Percentiles rank a stretch among this genome's conserved stretches.
Evolutionary conservation across 768 basidiomycete species (phyloP).

Genomic region (Pilatotrama ljubarskyi): DNA sequence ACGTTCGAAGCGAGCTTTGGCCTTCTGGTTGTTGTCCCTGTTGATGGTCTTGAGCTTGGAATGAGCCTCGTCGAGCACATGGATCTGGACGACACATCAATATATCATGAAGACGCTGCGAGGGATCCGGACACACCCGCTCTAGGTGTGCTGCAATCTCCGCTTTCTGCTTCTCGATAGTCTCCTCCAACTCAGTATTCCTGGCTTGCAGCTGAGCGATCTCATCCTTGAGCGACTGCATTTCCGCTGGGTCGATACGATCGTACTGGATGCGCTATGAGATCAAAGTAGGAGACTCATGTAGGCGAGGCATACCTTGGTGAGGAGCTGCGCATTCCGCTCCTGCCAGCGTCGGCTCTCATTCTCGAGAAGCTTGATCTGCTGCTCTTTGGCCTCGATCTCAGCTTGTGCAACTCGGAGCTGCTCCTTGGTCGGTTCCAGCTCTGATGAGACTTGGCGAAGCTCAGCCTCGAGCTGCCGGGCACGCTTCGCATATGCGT

Average conservation of each 20-base stretch:
- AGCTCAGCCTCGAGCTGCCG: constrained; percentile 67
- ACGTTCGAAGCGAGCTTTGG: constrained; percentile 22
- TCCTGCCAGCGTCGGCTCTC: constrained; percentile 85
- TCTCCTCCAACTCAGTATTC: constrained; percentile 26
- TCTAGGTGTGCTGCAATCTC: constrained; percentile 15
- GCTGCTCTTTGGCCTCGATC: constrained; percentile 65
- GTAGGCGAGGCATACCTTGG: constrained; percentile 53
- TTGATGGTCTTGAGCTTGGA: constrained; percentile 19
- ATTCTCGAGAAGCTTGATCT: constrained; percentile 68
- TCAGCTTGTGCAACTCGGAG: constrained; percentile 68
- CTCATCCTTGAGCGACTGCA: constrained; percentile 77
- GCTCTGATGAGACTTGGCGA: constrained; percentile 54
- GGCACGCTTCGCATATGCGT: constrained; percentile 66
- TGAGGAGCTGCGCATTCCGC: constrained; percentile 75
- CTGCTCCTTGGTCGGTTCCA: constrained; percentile 77
- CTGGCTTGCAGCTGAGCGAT: constrained; percentile 44
- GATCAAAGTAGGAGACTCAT: neutral
- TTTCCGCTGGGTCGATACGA: constrained; percentile 83
- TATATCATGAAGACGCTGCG: neutral
- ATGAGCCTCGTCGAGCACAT: constrained; percentile 13
- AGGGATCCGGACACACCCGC: constrained; percentile 18
- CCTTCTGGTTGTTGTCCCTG: constrained; percentile 30
- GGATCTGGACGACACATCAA: constrained; percentile 4
- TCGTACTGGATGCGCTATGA: constrained; percentile 57
- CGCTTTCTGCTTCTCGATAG: constrained; percentile 8